These are phyloP conservation scores for Phytopythium sindhum DNA, from an alignment of 352 stramenopile genomes.

Conservation along the genomic window DNA sequence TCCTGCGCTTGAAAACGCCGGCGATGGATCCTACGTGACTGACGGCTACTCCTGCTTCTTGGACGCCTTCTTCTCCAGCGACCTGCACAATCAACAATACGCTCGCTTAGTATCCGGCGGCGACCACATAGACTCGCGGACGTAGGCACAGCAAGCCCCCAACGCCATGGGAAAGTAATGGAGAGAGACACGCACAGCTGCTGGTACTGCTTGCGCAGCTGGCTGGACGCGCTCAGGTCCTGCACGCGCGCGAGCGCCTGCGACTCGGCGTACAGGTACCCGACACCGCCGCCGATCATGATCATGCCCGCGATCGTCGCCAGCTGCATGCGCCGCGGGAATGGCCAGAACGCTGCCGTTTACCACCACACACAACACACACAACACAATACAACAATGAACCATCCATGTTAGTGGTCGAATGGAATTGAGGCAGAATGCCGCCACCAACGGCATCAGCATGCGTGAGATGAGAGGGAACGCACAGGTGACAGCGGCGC, in stretches of 20 bases:
- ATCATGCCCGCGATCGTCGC: constrained; percentile 53
- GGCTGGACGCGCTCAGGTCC: constrained; percentile 73
- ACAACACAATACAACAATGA: not conserved
- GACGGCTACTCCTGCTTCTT: constrained; percentile 33
- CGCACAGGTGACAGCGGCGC: constrained; percentile 54
- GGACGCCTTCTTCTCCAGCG: constrained; percentile 63
- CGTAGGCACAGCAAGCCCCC: too few species aligned
- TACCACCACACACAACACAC: not conserved
- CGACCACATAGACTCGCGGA: not conserved
- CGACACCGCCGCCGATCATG: constrained; percentile 51
- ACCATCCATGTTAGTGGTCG: not conserved
- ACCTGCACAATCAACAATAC: constrained; percentile 17
- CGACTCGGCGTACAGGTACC: constrained; percentile 71
- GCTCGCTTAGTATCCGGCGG: not conserved
- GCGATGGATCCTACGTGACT: too few species aligned
- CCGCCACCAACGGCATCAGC: not conserved
- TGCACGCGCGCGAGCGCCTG: constrained; percentile 70
- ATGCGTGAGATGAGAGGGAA: not conserved
- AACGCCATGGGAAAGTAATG: too few species aligned
- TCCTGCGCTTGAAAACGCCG: not conserved
- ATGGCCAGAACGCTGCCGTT: constrained; percentile 54
- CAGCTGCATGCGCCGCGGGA: constrained; percentile 57
- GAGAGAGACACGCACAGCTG: constrained; percentile 55
- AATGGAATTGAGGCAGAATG: not conserved
- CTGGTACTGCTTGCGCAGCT: constrained; percentile 77